A percentile compares a stretch with the other conserved stretches of the same genome.
Evolutionary conservation across 202 grass and related monocot species (phyloP).

Genomic region (Zizania palustris): DNA sequence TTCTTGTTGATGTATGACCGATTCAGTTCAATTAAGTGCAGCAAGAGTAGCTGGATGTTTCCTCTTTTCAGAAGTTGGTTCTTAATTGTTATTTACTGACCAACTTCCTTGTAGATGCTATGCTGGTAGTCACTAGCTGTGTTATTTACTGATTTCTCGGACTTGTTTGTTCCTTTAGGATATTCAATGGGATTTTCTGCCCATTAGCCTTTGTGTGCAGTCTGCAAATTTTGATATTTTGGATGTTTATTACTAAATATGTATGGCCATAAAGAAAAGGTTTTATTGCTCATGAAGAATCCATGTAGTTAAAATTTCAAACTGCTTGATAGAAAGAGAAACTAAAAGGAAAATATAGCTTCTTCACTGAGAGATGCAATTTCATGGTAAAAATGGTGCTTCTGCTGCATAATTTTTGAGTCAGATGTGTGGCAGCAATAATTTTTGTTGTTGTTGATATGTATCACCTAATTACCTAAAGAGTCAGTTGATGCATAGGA

Average conservation of each 20-base stretch:
- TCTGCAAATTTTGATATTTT: background rate
- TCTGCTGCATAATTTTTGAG: background rate
- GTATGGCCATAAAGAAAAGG: background rate
- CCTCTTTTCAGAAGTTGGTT: too few relatives aligned
- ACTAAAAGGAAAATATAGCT: background rate
- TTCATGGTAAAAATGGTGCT: background rate
- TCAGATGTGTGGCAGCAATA: background rate
- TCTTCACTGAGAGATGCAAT: background rate
- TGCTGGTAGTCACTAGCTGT: too few relatives aligned
- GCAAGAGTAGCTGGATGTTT: background rate
- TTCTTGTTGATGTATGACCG: background rate
- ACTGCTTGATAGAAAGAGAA: constrained; percentile 3
- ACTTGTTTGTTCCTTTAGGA: background rate
- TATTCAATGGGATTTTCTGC: constrained; percentile 1
- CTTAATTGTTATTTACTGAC: too few relatives aligned
- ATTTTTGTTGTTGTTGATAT: background rate
- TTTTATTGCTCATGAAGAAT: background rate
- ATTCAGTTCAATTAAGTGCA: background rate
- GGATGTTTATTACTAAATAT: constrained; percentile 10
- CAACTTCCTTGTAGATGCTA: too few relatives aligned
- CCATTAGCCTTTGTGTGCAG: background rate
- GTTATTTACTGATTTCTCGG: too few relatives aligned
- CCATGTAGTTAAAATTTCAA: background rate
- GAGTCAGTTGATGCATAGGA: background rate
- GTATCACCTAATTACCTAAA: background rate